Evolutionary conservation across 768 basidiomycete genomes (phyloP).

Genomic region (Rhodotorula graminis): DNA sequence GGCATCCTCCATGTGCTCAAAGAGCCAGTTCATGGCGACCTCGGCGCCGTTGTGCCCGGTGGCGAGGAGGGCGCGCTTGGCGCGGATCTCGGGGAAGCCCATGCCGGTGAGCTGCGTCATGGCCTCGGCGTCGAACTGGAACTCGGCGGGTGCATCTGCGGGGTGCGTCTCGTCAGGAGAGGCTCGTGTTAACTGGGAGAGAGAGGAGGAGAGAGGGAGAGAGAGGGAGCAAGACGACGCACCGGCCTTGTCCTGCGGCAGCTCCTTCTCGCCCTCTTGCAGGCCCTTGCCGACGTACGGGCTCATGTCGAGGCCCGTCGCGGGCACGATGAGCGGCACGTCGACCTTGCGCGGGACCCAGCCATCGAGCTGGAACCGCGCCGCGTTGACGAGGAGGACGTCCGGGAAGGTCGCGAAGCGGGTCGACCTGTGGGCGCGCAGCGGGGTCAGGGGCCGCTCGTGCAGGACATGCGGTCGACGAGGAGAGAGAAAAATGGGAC

Average conservation of each 20-base stretch:
- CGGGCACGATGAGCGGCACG: conserved; percentile 72
- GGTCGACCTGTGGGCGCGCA: conserved; percentile 54
- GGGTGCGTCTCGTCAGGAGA: not conserved
- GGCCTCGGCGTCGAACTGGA: conserved; percentile 68
- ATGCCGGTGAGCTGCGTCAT: conserved; percentile 74
- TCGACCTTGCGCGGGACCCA: conserved; percentile 97
- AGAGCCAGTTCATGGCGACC: conserved; percentile 92
- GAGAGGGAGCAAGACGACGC: not conserved
- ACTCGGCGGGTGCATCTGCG: conserved; percentile 49
- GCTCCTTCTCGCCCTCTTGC: conserved; percentile 62
- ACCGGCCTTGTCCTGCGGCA: conserved; percentile 58
- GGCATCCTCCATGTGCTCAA: conserved; percentile 88
- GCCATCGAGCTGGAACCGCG: conserved; percentile 88
- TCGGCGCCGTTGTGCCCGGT: conserved; percentile 70
- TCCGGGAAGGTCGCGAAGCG: conserved; percentile 83
- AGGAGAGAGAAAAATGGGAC: conserved; percentile 41
- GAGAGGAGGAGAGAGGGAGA: too few relatives aligned
- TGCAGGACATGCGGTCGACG: not conserved
- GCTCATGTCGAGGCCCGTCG: conserved; percentile 60
- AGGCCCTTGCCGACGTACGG: conserved; percentile 66
- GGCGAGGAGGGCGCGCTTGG: conserved; percentile 83
- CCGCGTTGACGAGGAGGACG: conserved; percentile 79
- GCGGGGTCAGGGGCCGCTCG: not conserved
- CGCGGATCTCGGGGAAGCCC: conserved; percentile 83
- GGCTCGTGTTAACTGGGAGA: too few relatives aligned